phyloP scores from a whole-genome alignment of 108 stramenopile genomes.

The Cyclotella kingstonii region DNA sequence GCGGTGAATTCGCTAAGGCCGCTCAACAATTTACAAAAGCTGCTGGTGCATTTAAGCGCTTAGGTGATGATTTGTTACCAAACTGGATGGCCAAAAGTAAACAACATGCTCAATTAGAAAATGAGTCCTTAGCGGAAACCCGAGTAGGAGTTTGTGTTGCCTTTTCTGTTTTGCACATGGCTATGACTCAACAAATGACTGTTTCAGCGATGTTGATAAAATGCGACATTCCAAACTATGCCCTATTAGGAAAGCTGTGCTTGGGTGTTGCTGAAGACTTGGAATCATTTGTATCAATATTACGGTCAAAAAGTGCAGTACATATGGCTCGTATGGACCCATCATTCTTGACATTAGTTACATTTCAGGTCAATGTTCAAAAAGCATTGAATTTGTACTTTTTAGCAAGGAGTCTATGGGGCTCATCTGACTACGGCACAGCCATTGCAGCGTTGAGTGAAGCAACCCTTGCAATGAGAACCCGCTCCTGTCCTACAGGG shows the following conservation, averaged over 20 bases:
- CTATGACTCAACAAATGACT: conserved; percentile 90
- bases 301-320: conserved; percentile 62
- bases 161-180: conserved; percentile 64
- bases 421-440: conserved; percentile 64
- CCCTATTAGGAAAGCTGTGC: conserved; percentile 76
- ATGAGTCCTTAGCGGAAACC: conserved; percentile 67
- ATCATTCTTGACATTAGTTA: conserved; percentile 73
- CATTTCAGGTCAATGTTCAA: conserved; percentile 76
- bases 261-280: conserved; percentile 65
- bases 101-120: conserved; percentile 55
- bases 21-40: conserved; percentile 71
- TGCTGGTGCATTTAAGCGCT: conserved; percentile 70
- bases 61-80: conserved; percentile 70
- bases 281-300: conserved; percentile 61
- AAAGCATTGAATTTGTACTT: conserved; percentile 70
- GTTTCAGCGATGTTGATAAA: conserved; percentile 83
- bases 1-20: conserved; percentile 78
- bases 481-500: conserved; percentile 33
- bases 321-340: conserved; percentile 72
- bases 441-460: conserved; percentile 83
- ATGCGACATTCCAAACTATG: conserved; percentile 76
- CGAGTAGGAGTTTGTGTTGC: conserved; percentile 64
- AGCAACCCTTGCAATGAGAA: conserved; percentile 55
- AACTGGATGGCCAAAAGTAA: conserved; percentile 79
- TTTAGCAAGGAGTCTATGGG: conserved; percentile 71